These are phyloP conservation scores for Pseudonitzschia multiseries DNA, from an alignment of 108 stramenopile genomes.

Conservation along the genomic window DNA sequence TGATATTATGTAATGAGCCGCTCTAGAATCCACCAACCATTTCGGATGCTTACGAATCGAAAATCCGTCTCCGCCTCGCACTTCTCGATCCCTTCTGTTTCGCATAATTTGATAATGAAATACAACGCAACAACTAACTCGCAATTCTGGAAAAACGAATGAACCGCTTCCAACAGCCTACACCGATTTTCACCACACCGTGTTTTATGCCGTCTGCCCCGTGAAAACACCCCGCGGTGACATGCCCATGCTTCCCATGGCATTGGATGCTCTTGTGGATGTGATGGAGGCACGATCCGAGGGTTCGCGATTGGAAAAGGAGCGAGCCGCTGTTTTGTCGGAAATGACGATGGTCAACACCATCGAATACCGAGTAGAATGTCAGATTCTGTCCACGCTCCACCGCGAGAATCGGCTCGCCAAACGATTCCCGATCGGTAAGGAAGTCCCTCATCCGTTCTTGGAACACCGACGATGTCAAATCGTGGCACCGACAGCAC, in stretches of 20 bases:
- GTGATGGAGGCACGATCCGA: constrained; percentile 96
- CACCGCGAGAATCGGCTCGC: constrained; percentile 96
- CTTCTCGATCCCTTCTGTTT: not conserved
- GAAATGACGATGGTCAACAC: constrained; percentile 99
- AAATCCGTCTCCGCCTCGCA: not conserved
- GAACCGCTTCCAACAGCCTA: constrained; percentile 56
- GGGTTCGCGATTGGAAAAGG: constrained; percentile 92
- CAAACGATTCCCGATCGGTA: constrained; percentile 97
- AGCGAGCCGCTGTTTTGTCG: constrained; percentile 91
- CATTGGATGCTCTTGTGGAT: constrained; percentile 92
- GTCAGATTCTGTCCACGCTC: constrained; percentile 92
- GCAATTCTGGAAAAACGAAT: not conserved
- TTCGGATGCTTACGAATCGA: not conserved
- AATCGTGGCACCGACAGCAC: constrained; percentile 94
- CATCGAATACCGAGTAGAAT: constrained; percentile 97
- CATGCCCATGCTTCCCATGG: constrained; percentile 90
- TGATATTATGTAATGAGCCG: too few species aligned
- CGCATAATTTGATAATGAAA: not conserved
- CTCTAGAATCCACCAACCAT: too few species aligned
- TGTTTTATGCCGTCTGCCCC: constrained; percentile 97
- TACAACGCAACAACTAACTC: constrained; percentile 13
- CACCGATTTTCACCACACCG: constrained; percentile 99
- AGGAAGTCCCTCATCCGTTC: constrained; percentile 89
- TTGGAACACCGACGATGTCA: constrained; percentile 92
- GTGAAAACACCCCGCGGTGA: constrained; percentile 62